A percentile compares a stretch with the other conserved stretches of the same genome.
Conservation (phyloP, 495 filamentous ascomycete species). For the Friedmanniomyces simplex region DNA sequence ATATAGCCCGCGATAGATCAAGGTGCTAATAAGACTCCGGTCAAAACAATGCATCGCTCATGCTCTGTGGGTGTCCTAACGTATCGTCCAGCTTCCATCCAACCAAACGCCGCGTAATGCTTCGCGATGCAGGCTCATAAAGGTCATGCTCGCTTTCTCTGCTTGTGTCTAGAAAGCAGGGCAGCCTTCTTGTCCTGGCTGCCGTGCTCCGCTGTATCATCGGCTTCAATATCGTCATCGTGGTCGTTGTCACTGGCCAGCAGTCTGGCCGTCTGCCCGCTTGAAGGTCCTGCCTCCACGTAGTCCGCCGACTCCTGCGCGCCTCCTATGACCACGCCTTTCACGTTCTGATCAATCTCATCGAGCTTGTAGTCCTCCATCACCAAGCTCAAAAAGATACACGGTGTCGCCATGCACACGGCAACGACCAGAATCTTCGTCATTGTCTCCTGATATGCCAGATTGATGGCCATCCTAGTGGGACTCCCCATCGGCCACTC, state of each 20-base stretch:
- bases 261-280: background rate
- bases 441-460: slow-evolving; percentile 41
- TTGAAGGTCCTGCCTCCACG: slow-evolving; percentile 8
- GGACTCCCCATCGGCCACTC: slow-evolving; percentile 47
- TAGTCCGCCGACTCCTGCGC: background rate
- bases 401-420: slow-evolving; percentile 20
- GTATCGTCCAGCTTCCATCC: background rate
- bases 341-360: slow-evolving; percentile 31
- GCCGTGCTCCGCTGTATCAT: background rate
- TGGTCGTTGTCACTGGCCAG: background rate
- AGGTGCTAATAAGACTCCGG: no score
- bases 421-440: slow-evolving; percentile 19
- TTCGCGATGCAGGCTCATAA: background rate
- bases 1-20: no score
- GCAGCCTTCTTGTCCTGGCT: background rate
- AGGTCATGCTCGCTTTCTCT: background rate
- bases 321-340: slow-evolving; percentile 31
- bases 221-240: background rate
- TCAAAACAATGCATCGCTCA: background rate
- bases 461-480: slow-evolving; percentile 49
- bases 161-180: no score
- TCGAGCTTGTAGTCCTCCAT: slow-evolving; percentile 26
- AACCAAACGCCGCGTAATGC: background rate
- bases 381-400: slow-evolving; percentile 20
- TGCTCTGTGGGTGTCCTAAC: background rate